Evolutionary conservation across 495 filamentous ascomycete species (phyloP).

Genomic region (Entonaema liquescens): DNA sequence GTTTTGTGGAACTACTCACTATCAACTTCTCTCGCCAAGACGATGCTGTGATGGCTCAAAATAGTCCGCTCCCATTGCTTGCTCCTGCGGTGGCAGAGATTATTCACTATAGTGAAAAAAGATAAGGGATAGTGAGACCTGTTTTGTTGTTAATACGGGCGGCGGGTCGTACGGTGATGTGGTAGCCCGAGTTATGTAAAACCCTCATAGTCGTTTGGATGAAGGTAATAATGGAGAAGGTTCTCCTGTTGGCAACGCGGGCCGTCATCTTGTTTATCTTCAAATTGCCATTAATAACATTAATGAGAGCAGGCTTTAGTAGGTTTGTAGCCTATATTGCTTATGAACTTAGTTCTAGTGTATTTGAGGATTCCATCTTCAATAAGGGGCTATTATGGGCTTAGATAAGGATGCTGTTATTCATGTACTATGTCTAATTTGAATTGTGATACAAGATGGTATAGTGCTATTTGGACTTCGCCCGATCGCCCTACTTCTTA

Average conservation of each 20-base stretch:
- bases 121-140: not conserved
- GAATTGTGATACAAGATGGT: not conserved
- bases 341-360: not conserved
- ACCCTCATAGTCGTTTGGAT: not conserved
- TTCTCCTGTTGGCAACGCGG: not conserved
- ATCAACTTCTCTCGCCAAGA: slow-evolving; percentile 22
- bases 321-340: not conserved
- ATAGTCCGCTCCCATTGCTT: not conserved
- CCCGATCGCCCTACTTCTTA: not conserved
- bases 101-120: not conserved
- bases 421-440: not conserved
- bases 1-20: slow-evolving; percentile 18
- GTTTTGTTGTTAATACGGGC: not conserved
- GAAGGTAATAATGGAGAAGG: not conserved
- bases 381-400: not conserved
- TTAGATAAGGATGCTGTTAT: not conserved
- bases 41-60: slow-evolving; percentile 20
- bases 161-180: slow-evolving; percentile 20
- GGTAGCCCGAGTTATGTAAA: slow-evolving; percentile 23
- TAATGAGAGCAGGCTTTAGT: too few relatives aligned
- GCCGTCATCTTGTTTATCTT: not conserved
- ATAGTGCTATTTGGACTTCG: not conserved
- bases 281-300: not conserved
- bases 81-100: slow-evolving; percentile 2
- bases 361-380: not conserved